A percentile compares a stretch with the other conserved stretches of the same genome.
Evolutionary conservation across 345 rosid genomes (phyloP).

Genomic region (Bruguiera gymnorhiza): DNA sequence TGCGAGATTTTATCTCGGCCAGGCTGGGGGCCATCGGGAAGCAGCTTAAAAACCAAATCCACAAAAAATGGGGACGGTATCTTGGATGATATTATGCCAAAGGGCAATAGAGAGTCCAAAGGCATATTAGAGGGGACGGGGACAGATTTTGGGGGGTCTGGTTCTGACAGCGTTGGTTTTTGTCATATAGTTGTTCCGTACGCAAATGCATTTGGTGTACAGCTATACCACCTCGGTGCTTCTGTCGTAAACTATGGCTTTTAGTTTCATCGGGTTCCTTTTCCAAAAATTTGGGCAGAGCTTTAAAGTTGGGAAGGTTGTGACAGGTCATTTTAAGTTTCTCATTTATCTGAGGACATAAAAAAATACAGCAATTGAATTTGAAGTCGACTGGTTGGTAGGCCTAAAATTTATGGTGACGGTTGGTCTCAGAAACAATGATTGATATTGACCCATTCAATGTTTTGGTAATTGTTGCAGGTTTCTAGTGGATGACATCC

Average conservation of each 20-base stretch:
- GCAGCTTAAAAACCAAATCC: background rate
- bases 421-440: too few relatives aligned
- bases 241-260: too few relatives aligned
- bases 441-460: background rate
- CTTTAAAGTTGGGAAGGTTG: too few relatives aligned
- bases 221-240: too few relatives aligned
- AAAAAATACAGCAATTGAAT: too few relatives aligned
- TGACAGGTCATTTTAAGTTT: too few relatives aligned
- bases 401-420: too few relatives aligned
- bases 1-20: background rate
- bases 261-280: too few relatives aligned
- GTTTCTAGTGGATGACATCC: conserved; percentile 84
- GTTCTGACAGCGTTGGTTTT: background rate
- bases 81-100: background rate
- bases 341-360: too few relatives aligned
- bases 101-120: background rate
- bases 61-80: background rate
- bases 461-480: conserved; percentile 29
- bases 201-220: background rate
- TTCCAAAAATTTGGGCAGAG: too few relatives aligned
- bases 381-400: too few relatives aligned
- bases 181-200: background rate
- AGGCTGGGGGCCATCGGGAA: background rate
- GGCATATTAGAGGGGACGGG: background rate
- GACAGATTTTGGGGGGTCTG: background rate